Evolutionary conservation across 441 rosid genomes (phyloP).

Genomic region (Viola pubescens): DNA sequence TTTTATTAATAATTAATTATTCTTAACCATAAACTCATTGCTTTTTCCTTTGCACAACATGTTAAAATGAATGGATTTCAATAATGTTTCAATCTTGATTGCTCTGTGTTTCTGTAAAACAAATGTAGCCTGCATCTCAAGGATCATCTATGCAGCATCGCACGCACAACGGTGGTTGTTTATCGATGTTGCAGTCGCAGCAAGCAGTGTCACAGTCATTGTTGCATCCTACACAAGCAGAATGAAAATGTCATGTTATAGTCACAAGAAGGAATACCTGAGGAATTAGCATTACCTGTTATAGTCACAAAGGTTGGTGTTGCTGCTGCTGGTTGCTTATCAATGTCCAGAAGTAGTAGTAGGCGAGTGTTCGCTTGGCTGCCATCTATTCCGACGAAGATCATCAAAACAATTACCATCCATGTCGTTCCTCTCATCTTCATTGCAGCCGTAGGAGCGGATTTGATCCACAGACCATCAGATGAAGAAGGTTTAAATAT

Average conservation of each 20-base stretch:
- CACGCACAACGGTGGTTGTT: constrained; percentile 64
- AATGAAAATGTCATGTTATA: background rate
- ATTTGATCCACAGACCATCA: background rate
- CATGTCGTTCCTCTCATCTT: constrained; percentile 18
- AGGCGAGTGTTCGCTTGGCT: constrained; percentile 28
- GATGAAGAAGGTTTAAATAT: constrained; percentile 16
- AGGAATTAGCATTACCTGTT: constrained; percentile 30
- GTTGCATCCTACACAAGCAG: constrained; percentile 48
- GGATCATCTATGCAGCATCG: constrained; percentile 51
- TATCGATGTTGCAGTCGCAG: constrained; percentile 55
- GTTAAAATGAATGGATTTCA: too few relatives aligned
- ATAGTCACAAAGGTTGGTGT: constrained; percentile 30
- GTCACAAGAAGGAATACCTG: background rate
- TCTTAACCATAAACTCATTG: too few relatives aligned
- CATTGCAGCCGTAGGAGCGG: constrained; percentile 7
- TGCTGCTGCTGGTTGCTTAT: constrained; percentile 16
- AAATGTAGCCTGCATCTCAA: too few relatives aligned
- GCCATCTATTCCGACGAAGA: constrained; percentile 7
- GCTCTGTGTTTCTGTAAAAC: too few relatives aligned
- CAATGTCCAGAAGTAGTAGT: constrained; percentile 16
- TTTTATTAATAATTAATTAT: too few relatives aligned
- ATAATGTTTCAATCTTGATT: too few relatives aligned
- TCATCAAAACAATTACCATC: constrained; percentile 17
- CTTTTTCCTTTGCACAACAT: too few relatives aligned
- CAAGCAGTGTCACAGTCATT: constrained; percentile 68